Evolutionary conservation across 768 basidiomycete genomes (phyloP).

Genomic region (Fibroporia radiculosa): DNA sequence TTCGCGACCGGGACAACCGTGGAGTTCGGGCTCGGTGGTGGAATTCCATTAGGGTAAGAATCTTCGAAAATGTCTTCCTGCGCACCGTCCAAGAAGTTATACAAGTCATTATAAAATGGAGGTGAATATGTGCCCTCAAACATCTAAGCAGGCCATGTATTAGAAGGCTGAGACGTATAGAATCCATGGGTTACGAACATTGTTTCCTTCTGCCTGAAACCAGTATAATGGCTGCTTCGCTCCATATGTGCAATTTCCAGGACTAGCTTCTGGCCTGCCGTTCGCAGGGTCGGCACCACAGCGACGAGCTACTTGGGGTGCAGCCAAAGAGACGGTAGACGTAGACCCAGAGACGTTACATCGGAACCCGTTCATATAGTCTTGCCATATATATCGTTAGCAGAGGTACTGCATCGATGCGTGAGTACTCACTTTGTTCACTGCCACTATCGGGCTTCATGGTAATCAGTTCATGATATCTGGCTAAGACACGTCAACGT

Average conservation of each 20-base stretch:
- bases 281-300: constrained; percentile 54
- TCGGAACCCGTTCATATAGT: constrained; percentile 72
- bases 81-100: constrained; percentile 65
- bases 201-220: constrained; percentile 56
- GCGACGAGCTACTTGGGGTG: constrained; percentile 51
- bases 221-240: constrained; percentile 68
- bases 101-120: constrained; percentile 60
- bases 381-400: constrained; percentile 20
- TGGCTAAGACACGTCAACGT: not conserved
- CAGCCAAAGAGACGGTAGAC: constrained; percentile 43
- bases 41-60: constrained; percentile 33
- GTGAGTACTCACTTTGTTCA: constrained; percentile 45
- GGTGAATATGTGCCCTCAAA: constrained; percentile 55
- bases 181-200: constrained; percentile 30
- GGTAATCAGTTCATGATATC: not conserved
- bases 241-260: constrained; percentile 66
- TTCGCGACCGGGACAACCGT: constrained; percentile 20
- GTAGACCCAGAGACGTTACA: constrained; percentile 52
- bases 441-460: constrained; percentile 42
- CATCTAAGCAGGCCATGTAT: constrained; percentile 34
- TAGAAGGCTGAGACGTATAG: not conserved
- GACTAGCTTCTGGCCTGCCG: constrained; percentile 32
- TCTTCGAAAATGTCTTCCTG: constrained; percentile 68
- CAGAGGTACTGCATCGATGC: not conserved
- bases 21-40: constrained; percentile 19